Conservation (phyloP, 495 filamentous ascomycete genomes). For the Talaromyces wortmannii region DNA sequence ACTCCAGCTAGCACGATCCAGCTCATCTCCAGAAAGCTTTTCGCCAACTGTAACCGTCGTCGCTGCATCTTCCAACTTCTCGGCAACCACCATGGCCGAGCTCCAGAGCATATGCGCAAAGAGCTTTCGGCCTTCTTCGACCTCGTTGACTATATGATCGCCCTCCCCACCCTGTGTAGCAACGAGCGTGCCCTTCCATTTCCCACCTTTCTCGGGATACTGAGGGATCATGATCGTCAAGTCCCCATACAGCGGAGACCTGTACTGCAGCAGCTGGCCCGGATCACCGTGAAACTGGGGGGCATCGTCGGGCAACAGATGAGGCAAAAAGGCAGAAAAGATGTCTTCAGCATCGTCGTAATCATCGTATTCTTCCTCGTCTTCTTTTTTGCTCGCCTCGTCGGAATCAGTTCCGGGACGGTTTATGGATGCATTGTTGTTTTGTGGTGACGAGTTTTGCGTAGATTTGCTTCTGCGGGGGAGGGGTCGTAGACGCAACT, state of each 20-base stretch:
- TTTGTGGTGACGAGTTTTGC: constrained; percentile 2
- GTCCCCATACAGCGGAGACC: constrained; percentile 49
- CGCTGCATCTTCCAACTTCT: constrained; percentile 50
- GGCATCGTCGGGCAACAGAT: constrained; percentile 72
- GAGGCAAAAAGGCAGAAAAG: constrained; percentile 52
- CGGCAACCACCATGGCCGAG: constrained; percentile 63
- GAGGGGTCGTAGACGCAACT: constrained; percentile 24
- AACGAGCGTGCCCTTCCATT: constrained; percentile 11
- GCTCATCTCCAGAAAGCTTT: constrained; percentile 7
- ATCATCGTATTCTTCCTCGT: constrained; percentile 15
- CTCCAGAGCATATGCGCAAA: constrained; percentile 90
- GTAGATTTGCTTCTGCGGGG: constrained; percentile 15
- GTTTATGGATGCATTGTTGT: background rate
- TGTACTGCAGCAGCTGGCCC: constrained; percentile 59
- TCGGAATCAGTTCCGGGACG: constrained; percentile 7
- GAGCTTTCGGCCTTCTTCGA: constrained; percentile 51
- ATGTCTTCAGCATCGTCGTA: constrained; percentile 50
- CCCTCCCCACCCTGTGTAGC: constrained; percentile 9
- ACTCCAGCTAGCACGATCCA: constrained; percentile 29
- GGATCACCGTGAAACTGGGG: constrained; percentile 70
- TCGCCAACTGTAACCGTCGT: constrained; percentile 5
- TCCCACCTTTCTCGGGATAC: constrained; percentile 22
- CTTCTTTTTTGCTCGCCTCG: constrained; percentile 1
- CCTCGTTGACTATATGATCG: constrained; percentile 17
- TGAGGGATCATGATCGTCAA: constrained; percentile 38